A percentile compares a stretch with the other conserved stretches of the same genome.
These are phyloP conservation scores for Boletus speciosus DNA, from an alignment of 768 basidiomycete species.

Conservation along the genomic window DNA sequence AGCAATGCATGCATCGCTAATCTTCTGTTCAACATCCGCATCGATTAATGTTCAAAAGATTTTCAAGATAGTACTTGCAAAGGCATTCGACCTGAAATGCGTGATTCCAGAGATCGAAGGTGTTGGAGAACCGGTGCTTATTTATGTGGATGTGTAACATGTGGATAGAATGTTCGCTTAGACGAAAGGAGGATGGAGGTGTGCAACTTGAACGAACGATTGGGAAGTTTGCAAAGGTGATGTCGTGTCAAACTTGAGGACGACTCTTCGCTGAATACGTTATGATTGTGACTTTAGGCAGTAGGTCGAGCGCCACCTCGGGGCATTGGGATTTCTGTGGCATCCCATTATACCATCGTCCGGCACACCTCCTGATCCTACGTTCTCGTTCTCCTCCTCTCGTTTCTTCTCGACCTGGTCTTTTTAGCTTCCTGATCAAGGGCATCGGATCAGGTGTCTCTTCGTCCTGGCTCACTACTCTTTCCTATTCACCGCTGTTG, in stretches of 20 bases:
- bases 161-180: constrained; percentile 26
- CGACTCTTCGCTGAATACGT: constrained; percentile 18
- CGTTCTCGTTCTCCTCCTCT: constrained; percentile 2
- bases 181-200: constrained; percentile 14
- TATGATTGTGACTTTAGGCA: constrained; percentile 16
- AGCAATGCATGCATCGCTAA: constrained; percentile 99
- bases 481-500: constrained; percentile 19
- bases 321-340: constrained; percentile 13
- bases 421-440: constrained; percentile 10
- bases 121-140: constrained; percentile 91
- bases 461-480: constrained; percentile 13
- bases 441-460: constrained; percentile 19
- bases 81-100: constrained; percentile 98
- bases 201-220: constrained; percentile 12
- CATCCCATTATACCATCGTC: constrained; percentile 20
- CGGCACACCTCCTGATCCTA: constrained; percentile 5
- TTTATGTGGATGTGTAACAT: constrained; percentile 73
- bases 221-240: constrained; percentile 27
- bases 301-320: constrained; percentile 9
- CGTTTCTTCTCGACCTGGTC: constrained; percentile 17
- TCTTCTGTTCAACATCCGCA: constrained; percentile 98
- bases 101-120: constrained; percentile 97
- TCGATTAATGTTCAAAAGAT: constrained; percentile 99
- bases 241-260: constrained; percentile 22
- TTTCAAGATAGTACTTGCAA: constrained; percentile 95